Percentiles rank a stretch among this genome's conserved stretches.
phyloP scores from a whole-genome alignment of 2,329 filamentous ascomycete genomes.

The Beauveria australis region DNA sequence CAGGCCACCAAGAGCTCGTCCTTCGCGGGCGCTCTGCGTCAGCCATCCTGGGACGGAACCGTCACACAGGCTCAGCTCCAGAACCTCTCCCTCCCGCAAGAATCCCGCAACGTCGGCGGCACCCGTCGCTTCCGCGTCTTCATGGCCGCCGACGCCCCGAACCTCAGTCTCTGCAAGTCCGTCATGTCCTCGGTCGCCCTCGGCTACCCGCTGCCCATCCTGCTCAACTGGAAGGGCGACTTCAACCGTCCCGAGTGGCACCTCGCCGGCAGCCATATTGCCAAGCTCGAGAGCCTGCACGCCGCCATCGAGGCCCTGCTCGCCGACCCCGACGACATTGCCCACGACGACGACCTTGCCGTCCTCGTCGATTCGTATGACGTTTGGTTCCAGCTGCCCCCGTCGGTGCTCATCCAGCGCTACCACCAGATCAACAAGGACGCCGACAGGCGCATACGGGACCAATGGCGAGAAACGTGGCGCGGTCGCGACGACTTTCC shows the following conservation, averaged over 20 bases:
- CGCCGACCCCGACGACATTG: slow-evolving; percentile 9
- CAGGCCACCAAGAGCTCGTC: slow-evolving; percentile 1
- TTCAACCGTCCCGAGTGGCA: slow-evolving; percentile 30
- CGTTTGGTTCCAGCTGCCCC: slow-evolving; percentile 32
- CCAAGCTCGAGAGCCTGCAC: slow-evolving; percentile 28
- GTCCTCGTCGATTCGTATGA: slow-evolving; percentile 32
- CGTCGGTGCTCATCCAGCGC: slow-evolving; percentile 27
- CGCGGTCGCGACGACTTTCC: slow-evolving; percentile 18
- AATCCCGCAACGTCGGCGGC: slow-evolving; percentile 6
- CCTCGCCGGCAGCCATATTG: slow-evolving; percentile 30
- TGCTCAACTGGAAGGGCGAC: slow-evolving; percentile 31
- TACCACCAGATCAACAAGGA: slow-evolving; percentile 28
- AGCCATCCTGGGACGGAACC: slow-evolving; percentile 2
- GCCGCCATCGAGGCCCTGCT: slow-evolving; percentile 23
- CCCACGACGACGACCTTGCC: slow-evolving; percentile 24
- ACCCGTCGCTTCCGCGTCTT: slow-evolving; percentile 26
- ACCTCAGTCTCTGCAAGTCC: slow-evolving; percentile 30
- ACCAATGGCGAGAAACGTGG: slow-evolving; percentile 17
- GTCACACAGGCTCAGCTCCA: slow-evolving; percentile 7
- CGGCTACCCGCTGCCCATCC: slow-evolving; percentile 28
- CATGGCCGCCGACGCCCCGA: slow-evolving; percentile 29
- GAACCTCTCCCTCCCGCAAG: slow-evolving; percentile 2
- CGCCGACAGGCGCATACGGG: slow-evolving; percentile 22
- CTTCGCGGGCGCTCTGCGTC: background rate
- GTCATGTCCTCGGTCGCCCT: slow-evolving; percentile 30